phyloP scores from a whole-genome alignment of 495 filamentous ascomycete genomes.

The Barbatosphaeria neglecta region DNA sequence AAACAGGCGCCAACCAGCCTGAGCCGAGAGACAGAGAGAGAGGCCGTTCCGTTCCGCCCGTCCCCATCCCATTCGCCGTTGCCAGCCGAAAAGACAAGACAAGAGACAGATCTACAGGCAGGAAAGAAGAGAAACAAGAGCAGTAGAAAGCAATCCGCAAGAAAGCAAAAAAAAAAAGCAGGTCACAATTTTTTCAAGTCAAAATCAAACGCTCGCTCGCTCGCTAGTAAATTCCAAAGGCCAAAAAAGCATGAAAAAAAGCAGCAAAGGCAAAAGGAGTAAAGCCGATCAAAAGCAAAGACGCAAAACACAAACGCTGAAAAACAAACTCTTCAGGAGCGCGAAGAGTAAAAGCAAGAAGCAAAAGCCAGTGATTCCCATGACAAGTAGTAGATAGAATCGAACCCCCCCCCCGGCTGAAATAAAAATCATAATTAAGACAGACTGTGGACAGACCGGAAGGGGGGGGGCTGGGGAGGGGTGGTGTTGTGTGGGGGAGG shows the following conservation, averaged over 20 bases:
- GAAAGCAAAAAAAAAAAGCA: conserved; percentile 7
- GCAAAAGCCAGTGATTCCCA: too few species aligned
- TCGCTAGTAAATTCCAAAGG: conserved; percentile 18
- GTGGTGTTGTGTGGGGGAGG: not conserved
- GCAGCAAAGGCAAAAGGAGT: conserved; percentile 3
- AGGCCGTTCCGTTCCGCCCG: too few species aligned
- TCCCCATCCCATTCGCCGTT: too few species aligned
- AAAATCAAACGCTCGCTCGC: conserved; percentile 33
- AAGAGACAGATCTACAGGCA: not conserved
- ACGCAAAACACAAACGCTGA: not conserved
- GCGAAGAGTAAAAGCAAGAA: too few species aligned
- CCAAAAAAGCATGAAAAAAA: conserved; percentile 13
- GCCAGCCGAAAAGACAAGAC: too few species aligned
- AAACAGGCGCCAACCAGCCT: too few species aligned
- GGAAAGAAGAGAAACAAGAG: not conserved
- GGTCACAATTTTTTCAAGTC: too few species aligned
- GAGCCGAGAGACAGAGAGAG: too few species aligned
- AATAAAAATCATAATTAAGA: too few species aligned
- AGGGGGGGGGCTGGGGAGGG: not conserved
- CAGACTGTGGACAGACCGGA: not conserved
- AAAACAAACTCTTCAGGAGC: too few species aligned
- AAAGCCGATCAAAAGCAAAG: conserved; percentile 15
- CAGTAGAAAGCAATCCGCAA: conserved; percentile 8
- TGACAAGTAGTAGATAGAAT: too few species aligned
- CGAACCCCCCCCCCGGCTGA: too few species aligned